These are phyloP conservation scores for Medicago arabica DNA, from an alignment of 306 rosid genomes.

Conservation along the genomic window DNA sequence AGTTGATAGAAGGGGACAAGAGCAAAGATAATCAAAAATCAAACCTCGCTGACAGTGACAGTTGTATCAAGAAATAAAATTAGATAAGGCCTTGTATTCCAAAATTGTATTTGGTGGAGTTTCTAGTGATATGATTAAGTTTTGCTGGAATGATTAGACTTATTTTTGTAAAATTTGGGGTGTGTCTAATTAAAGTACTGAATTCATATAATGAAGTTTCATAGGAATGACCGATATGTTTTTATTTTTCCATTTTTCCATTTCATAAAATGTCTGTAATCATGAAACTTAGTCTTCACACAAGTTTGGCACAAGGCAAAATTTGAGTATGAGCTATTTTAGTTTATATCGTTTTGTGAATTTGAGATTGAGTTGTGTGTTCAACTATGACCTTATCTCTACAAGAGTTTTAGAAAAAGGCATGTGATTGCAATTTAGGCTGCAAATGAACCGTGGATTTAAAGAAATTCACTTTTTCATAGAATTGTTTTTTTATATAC, in stretches of 20 bases:
- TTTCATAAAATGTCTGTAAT: background rate
- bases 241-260: background rate
- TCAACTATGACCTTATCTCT: background rate
- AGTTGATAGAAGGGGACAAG: slow-evolving; percentile 42
- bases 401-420: background rate
- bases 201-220: background rate
- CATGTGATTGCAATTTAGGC: background rate
- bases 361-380: too few relatives aligned
- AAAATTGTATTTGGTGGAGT: slow-evolving; percentile 14
- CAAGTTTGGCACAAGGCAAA: background rate
- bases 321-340: background rate
- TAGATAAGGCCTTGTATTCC: slow-evolving; percentile 31
- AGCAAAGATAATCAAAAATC: slow-evolving; percentile 31
- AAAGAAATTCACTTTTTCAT: too few relatives aligned
- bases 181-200: background rate
- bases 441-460: background rate
- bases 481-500: too few relatives aligned
- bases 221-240: background rate
- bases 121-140: background rate
- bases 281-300: background rate
- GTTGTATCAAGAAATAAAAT: slow-evolving; percentile 34
- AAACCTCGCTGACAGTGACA: slow-evolving; percentile 41
- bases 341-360: too few relatives aligned
- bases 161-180: background rate
- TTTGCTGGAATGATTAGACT: background rate